These are phyloP conservation scores for Chaetomium sp. DNA, from an alignment of 2,329 filamentous ascomycete species.

Conservation along the genomic window DNA sequence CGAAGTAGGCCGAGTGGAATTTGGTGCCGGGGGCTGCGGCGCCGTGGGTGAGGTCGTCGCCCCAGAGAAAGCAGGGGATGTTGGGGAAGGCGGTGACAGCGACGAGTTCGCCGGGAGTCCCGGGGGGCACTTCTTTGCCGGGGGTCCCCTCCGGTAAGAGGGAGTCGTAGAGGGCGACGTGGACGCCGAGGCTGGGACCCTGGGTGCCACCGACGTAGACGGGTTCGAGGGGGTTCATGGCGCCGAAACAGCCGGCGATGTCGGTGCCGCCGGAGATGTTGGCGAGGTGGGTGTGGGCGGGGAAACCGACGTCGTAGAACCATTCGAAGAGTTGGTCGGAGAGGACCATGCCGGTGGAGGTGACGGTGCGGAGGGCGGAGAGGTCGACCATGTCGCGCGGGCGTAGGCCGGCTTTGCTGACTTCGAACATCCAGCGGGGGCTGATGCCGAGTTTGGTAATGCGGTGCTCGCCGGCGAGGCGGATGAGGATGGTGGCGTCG, in stretches of 20 bases:
- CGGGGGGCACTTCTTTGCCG: constrained; percentile 43
- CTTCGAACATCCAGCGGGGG: constrained; percentile 68
- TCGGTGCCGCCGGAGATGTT: constrained; percentile 78
- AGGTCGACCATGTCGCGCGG: constrained; percentile 60
- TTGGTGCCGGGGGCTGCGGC: constrained; percentile 44
- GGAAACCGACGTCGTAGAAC: constrained; percentile 68
- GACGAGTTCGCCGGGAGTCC: constrained; percentile 69
- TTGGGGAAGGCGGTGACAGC: constrained; percentile 67
- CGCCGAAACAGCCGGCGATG: constrained; percentile 56
- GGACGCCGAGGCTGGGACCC: constrained; percentile 43
- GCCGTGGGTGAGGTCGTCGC: constrained; percentile 34
- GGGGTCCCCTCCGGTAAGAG: constrained; percentile 42
- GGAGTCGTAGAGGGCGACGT: constrained; percentile 56
- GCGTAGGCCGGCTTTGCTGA: constrained; percentile 56
- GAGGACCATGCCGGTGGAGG: constrained; percentile 75
- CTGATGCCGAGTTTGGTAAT: constrained; percentile 71
- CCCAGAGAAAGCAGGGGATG: constrained; percentile 62
- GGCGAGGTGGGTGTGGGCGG: constrained; percentile 55
- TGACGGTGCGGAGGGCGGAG: constrained; percentile 53
- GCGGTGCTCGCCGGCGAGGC: constrained; percentile 53
- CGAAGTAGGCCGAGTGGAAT: constrained; percentile 57
- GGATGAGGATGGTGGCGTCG: constrained; percentile 56
- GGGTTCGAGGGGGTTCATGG: constrained; percentile 63
- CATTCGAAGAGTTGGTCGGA: constrained; percentile 72
- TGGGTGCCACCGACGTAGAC: constrained; percentile 53